Evolutionary conservation across 108 stramenopile genomes (phyloP), one percentile per base, ranked within the genome.

Genomic region (Licmophora abbreviata): DNA sequence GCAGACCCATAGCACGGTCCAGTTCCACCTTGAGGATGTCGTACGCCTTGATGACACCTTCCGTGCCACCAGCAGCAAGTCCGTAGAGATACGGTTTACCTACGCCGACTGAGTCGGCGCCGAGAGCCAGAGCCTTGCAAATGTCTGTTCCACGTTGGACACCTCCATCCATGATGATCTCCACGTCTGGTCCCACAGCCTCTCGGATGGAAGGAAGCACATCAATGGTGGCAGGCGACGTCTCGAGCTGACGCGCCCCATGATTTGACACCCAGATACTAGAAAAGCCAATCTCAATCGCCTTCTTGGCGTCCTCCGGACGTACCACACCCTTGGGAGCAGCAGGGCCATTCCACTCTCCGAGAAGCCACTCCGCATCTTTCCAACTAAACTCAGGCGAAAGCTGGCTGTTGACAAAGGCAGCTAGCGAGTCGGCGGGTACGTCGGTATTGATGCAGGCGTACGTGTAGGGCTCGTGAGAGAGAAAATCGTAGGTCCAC

Each of bases 261-360:
- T 98, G 97, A 64, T 98, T 96, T 37, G 92, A 94, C 24, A 98
- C 87, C 97, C 95, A 96, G 63, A 98, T 95, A 27, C 76, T 88
- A 20, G 92, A 85, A 66, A 95, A 95, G n/a, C 95, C 95, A 58
- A 77, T 80, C 42, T 93, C 84, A 7, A 95, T 73, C 0, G 94
- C 92, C 33, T 64, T 67, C 37, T 75, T 57, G 15, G 97, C 97
- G 71, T 98, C 97, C 47, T 98, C 97, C 6, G 95, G 92, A 12
- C 93, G 79, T 44, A 88, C 76, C 23, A 98, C 94, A 29, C 97
- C 97, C 82, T 98, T 98, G 24, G 94, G 80, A 25, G 95, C 97
- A 10, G 93, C 88, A 31, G 89, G 86, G 12, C 69, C 68, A 46
- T 79, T 87, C 89, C 88, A 92, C 63, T 94, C 92, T 32, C 86